Percentiles rank a stretch among this genome's conserved stretches.
These are phyloP conservation scores for Limnomonas spitsbergensis DNA, from an alignment of 139 green algal genomes.

Conservation along the genomic window DNA sequence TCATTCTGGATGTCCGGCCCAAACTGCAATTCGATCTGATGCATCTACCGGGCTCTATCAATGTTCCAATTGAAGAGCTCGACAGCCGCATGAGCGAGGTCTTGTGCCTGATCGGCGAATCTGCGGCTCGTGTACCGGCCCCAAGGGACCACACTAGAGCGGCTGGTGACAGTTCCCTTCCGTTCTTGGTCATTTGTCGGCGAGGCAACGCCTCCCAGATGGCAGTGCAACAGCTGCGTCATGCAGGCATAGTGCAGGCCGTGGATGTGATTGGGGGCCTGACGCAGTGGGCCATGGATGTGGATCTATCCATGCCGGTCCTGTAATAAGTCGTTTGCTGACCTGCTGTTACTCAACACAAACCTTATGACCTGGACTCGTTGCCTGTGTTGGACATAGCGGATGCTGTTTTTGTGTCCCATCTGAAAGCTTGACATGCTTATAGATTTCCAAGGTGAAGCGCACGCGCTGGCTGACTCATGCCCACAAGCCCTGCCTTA, in stretches of 20 bases:
- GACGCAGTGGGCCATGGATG: constrained; percentile 63
- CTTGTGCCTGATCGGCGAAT: constrained; percentile 26
- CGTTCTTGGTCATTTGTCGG: constrained; percentile 83
- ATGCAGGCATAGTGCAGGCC: constrained; percentile 52
- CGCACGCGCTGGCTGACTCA: no score
- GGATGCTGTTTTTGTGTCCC: no score
- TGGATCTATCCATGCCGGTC: constrained; percentile 57
- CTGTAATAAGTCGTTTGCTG: no score
- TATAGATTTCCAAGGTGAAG: no score
- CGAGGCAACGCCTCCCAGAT: constrained; percentile 92
- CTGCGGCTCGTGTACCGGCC: neutral
- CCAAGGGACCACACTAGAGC: constrained; percentile 23
- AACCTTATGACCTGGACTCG: no score
- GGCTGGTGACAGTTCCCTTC: constrained; percentile 32
- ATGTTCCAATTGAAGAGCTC: constrained; percentile 49
- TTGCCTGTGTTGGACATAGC: no score
- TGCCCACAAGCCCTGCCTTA: no score
- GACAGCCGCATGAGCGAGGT: constrained; percentile 29
- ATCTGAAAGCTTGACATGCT: no score
- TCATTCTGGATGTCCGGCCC: constrained; percentile 80
- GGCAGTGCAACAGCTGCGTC: constrained; percentile 61
- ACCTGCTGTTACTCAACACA: no score
- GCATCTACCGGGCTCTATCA: constrained; percentile 47
- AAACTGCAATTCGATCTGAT: constrained; percentile 64
- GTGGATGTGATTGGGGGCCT: constrained; percentile 81